phyloP scores from a whole-genome alignment of 2,329 filamentous ascomycete species.

The Dothistroma septosporum region DNA sequence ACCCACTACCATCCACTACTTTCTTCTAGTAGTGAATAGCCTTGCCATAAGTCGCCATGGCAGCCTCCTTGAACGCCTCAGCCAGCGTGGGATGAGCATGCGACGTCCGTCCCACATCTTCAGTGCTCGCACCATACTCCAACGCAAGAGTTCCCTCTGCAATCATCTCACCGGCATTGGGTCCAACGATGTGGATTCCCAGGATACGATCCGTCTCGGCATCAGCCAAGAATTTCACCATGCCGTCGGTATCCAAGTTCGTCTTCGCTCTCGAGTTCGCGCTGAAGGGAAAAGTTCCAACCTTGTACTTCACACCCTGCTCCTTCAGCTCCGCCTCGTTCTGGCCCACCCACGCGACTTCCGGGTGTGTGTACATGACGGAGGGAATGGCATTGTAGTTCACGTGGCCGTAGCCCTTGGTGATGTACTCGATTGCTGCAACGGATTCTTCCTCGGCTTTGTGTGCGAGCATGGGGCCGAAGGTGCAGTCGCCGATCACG shows the following conservation, averaged over 20 bases:
- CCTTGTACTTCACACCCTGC: conserved; percentile 82
- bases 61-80: conserved; percentile 99
- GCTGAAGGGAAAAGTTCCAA: conserved; percentile 93
- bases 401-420: conserved; percentile 96
- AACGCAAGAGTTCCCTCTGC: conserved; percentile 91
- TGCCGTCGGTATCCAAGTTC: conserved; percentile 89
- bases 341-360: conserved; percentile 98
- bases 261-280: conserved; percentile 99
- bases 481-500: conserved; percentile 92
- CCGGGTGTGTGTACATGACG: conserved; percentile 99
- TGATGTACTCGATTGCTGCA: conserved; percentile 92
- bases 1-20: neutral
- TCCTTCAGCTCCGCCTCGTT: conserved; percentile 94
- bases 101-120: conserved; percentile 91
- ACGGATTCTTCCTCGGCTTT: conserved; percentile 99
- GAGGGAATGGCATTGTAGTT: conserved; percentile 98
- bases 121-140: conserved; percentile 92
- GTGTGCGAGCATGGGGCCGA: conserved; percentile 93
- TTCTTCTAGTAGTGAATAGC: conserved; percentile 86
- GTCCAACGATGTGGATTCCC: conserved; percentile 92
- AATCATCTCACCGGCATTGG: conserved; percentile 98
- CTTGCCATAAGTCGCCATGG: conserved; percentile 94
- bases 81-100: conserved; percentile 95
- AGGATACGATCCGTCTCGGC: conserved; percentile 94
- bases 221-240: conserved; percentile 96